Conservation (phyloP, 352 stramenopile species). For the Phytophthora crassamura region DNA sequence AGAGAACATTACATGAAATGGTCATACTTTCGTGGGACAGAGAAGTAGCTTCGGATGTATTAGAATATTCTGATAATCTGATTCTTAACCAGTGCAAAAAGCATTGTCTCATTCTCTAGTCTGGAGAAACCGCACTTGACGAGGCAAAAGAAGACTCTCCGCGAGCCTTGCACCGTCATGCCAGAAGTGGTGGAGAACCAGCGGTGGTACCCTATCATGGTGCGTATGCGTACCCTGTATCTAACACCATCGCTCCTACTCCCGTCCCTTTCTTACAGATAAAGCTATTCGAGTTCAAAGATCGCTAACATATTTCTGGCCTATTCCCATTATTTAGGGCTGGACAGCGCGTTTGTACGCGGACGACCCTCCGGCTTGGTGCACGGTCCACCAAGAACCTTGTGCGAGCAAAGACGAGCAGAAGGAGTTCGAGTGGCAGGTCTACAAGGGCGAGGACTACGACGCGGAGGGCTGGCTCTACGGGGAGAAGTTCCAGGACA, state of each 20-base stretch:
- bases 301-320: constrained; percentile 6
- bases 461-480: constrained; percentile 89
- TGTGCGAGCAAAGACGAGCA: constrained; percentile 65
- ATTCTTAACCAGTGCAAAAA: too few relatives aligned
- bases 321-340: constrained; percentile 45
- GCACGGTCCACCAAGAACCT: constrained; percentile 46
- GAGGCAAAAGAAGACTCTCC: constrained; percentile 2
- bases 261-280: background rate
- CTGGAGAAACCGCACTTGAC: constrained; percentile 17
- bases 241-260: background rate
- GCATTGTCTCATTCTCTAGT: constrained; percentile 19
- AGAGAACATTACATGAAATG: too few relatives aligned
- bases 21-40: too few relatives aligned
- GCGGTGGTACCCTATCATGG: constrained; percentile 82
- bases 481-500: constrained; percentile 65
- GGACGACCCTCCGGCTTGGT: constrained; percentile 80
- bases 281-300: constrained; percentile 2
- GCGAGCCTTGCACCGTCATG: constrained; percentile 26
- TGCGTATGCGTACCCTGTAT: constrained; percentile 40
- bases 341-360: constrained; percentile 75
- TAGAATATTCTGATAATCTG: background rate
- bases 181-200: constrained; percentile 89
- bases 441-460: constrained; percentile 88
- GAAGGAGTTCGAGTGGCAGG: constrained; percentile 69
- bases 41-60: too few relatives aligned